Evolutionary conservation across 768 basidiomycete genomes (phyloP).

Genomic region (Epithele typhae): DNA sequence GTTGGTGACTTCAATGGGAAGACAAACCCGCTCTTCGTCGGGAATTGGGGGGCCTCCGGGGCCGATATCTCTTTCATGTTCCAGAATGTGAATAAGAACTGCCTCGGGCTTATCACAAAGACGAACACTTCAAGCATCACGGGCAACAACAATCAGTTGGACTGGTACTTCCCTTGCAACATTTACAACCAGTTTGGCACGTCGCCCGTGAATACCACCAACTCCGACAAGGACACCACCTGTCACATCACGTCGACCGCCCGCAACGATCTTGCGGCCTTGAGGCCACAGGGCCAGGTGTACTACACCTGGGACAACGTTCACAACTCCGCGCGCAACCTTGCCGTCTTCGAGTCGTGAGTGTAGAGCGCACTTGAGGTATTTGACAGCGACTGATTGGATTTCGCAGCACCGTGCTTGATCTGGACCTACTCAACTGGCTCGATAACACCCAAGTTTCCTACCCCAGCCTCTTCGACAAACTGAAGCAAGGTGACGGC

Average conservation of each 20-base stretch:
- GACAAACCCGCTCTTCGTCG: slow-evolving; percentile 79
- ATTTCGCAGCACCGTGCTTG: slow-evolving; percentile 87
- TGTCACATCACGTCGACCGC: slow-evolving; percentile 69
- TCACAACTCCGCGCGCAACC: slow-evolving; percentile 58
- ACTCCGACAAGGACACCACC: slow-evolving; percentile 56
- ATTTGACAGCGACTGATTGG: slow-evolving; percentile 2
- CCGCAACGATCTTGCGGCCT: slow-evolving; percentile 43
- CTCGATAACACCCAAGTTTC: slow-evolving; percentile 75
- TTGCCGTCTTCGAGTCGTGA: slow-evolving; percentile 93
- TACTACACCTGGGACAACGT: slow-evolving; percentile 94
- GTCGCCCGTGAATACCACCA: slow-evolving; percentile 59
- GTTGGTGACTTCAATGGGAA: slow-evolving; percentile 71
- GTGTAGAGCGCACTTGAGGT: too few species aligned
- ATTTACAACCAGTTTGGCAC: slow-evolving; percentile 70
- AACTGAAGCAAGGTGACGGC: slow-evolving; percentile 62
- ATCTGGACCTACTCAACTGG: slow-evolving; percentile 83
- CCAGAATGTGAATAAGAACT: slow-evolving; percentile 86
- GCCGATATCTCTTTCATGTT: slow-evolving; percentile 95
- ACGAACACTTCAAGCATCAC: slow-evolving; percentile 60
- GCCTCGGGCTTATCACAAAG: slow-evolving; percentile 70
- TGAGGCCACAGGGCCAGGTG: slow-evolving; percentile 73
- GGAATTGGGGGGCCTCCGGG: slow-evolving; percentile 72
- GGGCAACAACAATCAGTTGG: slow-evolving; percentile 52
- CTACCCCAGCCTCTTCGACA: slow-evolving; percentile 81
- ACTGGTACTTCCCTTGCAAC: slow-evolving; percentile 99